Evolutionary conservation across 2,329 filamentous ascomycete species (phyloP).

Genomic region (Sphaerostilbella broomeana): DNA sequence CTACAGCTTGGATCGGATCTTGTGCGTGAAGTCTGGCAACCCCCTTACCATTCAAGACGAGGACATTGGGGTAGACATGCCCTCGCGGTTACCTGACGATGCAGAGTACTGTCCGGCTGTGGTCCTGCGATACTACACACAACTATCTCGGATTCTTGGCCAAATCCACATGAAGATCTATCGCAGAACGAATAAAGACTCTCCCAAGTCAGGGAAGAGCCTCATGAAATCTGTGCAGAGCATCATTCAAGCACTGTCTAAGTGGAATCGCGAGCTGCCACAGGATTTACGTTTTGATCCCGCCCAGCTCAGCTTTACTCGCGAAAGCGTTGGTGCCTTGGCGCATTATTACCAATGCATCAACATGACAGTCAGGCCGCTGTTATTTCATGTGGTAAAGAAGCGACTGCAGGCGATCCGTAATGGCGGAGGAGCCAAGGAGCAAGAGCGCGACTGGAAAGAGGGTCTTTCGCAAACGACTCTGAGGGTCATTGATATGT

Average conservation of each 20-base stretch:
- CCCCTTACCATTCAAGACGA: conserved; percentile 49
- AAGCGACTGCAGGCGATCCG: conserved; percentile 32
- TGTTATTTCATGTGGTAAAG: conserved; percentile 48
- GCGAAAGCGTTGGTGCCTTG: conserved; percentile 45
- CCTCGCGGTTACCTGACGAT: conserved; percentile 30
- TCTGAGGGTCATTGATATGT: conserved; percentile 45
- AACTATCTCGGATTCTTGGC: conserved; percentile 46
- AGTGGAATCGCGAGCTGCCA: conserved; percentile 44
- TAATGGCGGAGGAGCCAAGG: conserved; percentile 14
- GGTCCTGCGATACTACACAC: conserved; percentile 45
- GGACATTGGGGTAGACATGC: conserved; percentile 37
- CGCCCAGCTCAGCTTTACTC: conserved; percentile 36
- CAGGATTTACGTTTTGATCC: conserved; percentile 43
- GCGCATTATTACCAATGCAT: conserved; percentile 52
- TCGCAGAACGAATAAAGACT: conserved; percentile 31
- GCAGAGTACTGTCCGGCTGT: conserved; percentile 38
- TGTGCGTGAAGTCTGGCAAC: conserved; percentile 48
- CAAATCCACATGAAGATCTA: conserved; percentile 42
- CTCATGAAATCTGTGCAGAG: conserved; percentile 44
- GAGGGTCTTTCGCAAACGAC: conserved; percentile 41
- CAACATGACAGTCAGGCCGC: conserved; percentile 49
- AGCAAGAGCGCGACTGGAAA: conserved; percentile 28
- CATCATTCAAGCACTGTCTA: conserved; percentile 42
- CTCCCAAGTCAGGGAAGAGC: conserved; percentile 37
- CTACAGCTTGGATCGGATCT: conserved; percentile 47